Conservation (phyloP, 1,284 basidiomycete species). For the Taiwanofungus camphoratus region DNA sequence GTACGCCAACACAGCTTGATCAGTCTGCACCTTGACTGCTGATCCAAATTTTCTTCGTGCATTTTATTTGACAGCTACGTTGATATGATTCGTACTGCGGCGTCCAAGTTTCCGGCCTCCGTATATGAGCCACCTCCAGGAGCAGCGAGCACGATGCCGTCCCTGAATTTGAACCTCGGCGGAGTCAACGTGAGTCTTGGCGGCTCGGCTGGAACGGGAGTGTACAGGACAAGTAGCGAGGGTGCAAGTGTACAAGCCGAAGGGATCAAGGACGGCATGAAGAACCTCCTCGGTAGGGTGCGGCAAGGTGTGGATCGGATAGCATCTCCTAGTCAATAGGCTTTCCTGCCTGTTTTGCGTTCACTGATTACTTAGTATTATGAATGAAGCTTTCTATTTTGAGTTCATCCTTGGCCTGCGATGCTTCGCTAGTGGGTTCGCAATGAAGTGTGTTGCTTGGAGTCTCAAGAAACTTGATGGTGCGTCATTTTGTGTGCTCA, state of each 20-base stretch:
- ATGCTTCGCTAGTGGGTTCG: too few relatives aligned
- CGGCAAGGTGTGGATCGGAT: slow-evolving; percentile 82
- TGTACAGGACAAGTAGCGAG: slow-evolving; percentile 75
- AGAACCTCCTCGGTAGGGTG: slow-evolving; percentile 82
- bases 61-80: slow-evolving; percentile 47
- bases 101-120: slow-evolving; percentile 52
- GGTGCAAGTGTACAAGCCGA: slow-evolving; percentile 65
- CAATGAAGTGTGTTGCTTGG: too few relatives aligned
- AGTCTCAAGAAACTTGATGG: too few relatives aligned
- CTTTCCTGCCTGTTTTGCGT: too few relatives aligned
- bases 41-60: too few relatives aligned
- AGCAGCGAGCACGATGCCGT: slow-evolving; percentile 59
- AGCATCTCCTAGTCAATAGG: slow-evolving; percentile 22
- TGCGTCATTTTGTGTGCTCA: too few relatives aligned
- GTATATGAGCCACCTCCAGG: slow-evolving; percentile 70
- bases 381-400: too few relatives aligned
- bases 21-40: too few relatives aligned
- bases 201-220: slow-evolving; percentile 74
- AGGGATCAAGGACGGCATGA: slow-evolving; percentile 80
- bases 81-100: slow-evolving; percentile 67
- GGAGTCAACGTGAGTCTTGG: slow-evolving; percentile 88
- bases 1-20: slow-evolving; percentile 35
- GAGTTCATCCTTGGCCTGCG: too few relatives aligned
- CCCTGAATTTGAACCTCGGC: slow-evolving; percentile 85
- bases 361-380: too few relatives aligned